Base-by-base conservation (phyloP, 1,284 basidiomycete species). In the Malassezia japonica region DNA sequence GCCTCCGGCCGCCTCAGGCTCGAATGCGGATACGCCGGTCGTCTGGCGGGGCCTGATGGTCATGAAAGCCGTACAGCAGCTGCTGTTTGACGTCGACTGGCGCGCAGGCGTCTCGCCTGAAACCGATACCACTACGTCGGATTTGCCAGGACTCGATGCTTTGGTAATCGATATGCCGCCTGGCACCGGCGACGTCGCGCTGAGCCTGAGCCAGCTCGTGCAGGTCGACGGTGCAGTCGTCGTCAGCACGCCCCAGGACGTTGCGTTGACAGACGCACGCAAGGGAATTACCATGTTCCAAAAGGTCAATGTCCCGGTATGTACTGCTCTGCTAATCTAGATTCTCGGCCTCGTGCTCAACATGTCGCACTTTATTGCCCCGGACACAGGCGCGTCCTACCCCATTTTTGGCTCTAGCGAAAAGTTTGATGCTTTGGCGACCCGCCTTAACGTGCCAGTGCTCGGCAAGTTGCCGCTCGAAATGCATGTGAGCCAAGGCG, bases 11-110 rank as follows among this genome's bases (percentile, higher is more conserved):
- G 16, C 50, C 3, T 51, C 46, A 1, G 53, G 49, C 21, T 48
- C 45, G 6, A 60, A 62, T 25, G 77, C 78, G 31, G 85, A 90
- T 64, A 82, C 82, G 0, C 83, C 89, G 0, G 80, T 96, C 16
- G 88, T 92, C 21, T 98, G 92, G 92, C 80, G 92, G 32, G 92
- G 92, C 1, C 81, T 96, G 42, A 96, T 98, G 92, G 94, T 98
- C 1, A 91, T 94, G 76, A 98, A 98, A 72, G 91, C 92, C 21
- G 89, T 92, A 0, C 92, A 96, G 73, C 88, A 98, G 72, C 78
- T 98, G 0, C 79, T 96, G 0, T 96, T 98, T 68, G 90, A 96
- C 62, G 89, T 96, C 2, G 92, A 96, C 72, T 98, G 94, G 92
- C 57, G 75, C 6, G 51, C 54, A 4, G 43, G 58, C 12, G 56